These are phyloP conservation scores for Carex kokanica DNA, from an alignment of 176 grass and related monocot genomes.

Conservation along the genomic window DNA sequence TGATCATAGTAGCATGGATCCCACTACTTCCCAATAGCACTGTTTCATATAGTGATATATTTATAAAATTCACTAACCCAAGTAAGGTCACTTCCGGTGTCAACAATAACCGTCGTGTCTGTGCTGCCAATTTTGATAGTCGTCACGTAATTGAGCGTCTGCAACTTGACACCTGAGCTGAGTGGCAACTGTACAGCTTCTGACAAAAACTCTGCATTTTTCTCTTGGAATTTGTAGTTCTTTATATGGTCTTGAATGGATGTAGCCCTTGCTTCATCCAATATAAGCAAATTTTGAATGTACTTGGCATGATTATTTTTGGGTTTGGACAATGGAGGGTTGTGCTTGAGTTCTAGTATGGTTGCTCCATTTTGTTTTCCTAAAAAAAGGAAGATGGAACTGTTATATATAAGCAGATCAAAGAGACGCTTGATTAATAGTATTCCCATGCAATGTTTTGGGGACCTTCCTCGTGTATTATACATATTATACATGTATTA, in stretches of 20 bases:
- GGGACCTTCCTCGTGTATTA: too few species aligned
- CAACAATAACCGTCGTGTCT: conserved; percentile 78
- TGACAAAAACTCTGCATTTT: neutral
- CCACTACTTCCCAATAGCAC: neutral
- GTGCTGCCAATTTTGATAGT: conserved; percentile 49
- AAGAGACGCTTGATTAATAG: neutral
- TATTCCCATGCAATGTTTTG: neutral
- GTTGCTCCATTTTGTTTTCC: conserved; percentile 6
- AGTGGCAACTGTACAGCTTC: conserved; percentile 49
- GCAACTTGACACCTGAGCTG: conserved; percentile 56
- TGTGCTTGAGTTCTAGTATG: conserved; percentile 59
- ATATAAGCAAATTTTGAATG: conserved; percentile 38
- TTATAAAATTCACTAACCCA: conserved; percentile 37
- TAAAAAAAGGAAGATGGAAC: conserved; percentile 14
- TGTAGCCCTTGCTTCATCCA: conserved; percentile 51
- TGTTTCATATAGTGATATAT: neutral
- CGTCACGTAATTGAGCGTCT: conserved; percentile 89
- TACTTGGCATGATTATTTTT: conserved; percentile 14
- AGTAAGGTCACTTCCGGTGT: conserved; percentile 91
- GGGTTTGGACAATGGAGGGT: neutral
- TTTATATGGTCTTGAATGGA: conserved; percentile 45
- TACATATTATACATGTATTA: too few species aligned
- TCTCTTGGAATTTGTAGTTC: conserved; percentile 5
- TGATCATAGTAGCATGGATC: neutral
- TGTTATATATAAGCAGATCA: neutral